Base-by-base conservation (phyloP, 495 filamentous ascomycete species). In the Lophiotrema nucula region DNA sequence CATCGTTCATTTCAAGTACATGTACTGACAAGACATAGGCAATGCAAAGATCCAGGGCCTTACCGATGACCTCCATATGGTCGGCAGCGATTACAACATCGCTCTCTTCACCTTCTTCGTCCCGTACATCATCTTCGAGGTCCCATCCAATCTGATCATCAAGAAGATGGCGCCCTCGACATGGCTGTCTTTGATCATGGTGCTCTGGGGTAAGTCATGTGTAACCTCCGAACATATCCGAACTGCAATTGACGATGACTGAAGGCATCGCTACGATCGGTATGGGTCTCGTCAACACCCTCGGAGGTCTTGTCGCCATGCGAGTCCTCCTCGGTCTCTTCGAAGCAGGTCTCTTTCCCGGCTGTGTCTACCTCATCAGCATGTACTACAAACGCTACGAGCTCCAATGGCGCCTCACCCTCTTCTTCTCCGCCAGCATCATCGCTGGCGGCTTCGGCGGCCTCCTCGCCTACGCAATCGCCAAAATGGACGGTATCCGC, bases 341-440 rank as follows among this genome's bases (percentile, higher is more conserved):
- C 10, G 70, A 72, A 48, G 65, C 70, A 22, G 70, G 70, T 2
- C 35, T 71, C 4, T 72, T 70, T 53, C 70, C 70, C 13, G 70
- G 70, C 10, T 43, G 39, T 21, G 39, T 60, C 18, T 84, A 83
- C 59, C 58, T 83, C 33, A 79, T 82, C 19, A 77, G 77, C 10
- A 81, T 81, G 76, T 88, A 82, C 65, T 88, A 88, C 65, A 78
- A 75, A 21, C 77, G 83, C 23, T 74, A 80, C 53, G 83, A 89
- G 62, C 71, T 83, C 38, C 82, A 82, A 66, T 73, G 78, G 67
- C 75, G 84, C 47, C 70, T 83, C 48, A 81, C 76, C 47, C 61
- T 83, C 3, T 84, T 83, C 70, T 85, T 82, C 71, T 78, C 76
- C 35, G 77, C 81, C 0, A 73, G 75, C 13, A 79, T 82, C 59